Base-by-base conservation (phyloP, 257 asterid species). In the Echites panduratus region DNA sequence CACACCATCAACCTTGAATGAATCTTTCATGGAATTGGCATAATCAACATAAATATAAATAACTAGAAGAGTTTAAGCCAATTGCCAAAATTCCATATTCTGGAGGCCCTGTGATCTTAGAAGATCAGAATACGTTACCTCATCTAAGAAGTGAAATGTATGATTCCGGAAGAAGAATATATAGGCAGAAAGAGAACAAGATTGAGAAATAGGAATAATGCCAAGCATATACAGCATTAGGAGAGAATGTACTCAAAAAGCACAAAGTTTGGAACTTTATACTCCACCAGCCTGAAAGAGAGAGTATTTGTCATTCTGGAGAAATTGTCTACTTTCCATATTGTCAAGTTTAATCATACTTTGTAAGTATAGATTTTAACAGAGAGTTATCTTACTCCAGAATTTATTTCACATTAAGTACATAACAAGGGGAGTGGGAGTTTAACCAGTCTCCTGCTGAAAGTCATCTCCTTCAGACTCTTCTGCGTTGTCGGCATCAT, bases 381-480 rank as follows among this genome's bases (percentile, higher is more conserved):
- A 19, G 13, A 58, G 9, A 58, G 13, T 26, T 58, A 11, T 58
- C 27, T 16, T 16, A 63, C 27, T 0, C 1, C 40, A 10, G 17
- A 63, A 35, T 35, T 6, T 6, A 13, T 35, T 63, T 63, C 68
- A 17, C 40, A 63, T 62, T 16, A 3, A 63, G 48, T n/a, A 63
- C 20, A 16, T 16, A 35, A 35, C 13, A 63, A 32, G 48, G 1
- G 38, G 27, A 16, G 0, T 61, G 38, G 48, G 44, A 40, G 29
- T 43, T 89, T 87, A 93, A 72, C 95, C 88, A 22, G 98, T 90
- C 79, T 90, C 98, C 82, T 95, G 99, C 77, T 95, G 98, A 70
- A 95, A 95, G 40, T 95, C 99, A 73, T 95, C 99, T 54, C 93
- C 95, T 66, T 92, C 98, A 0, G 96, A 90, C 80, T 92, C 99